Evolutionary conservation across 345 rosid species (phyloP), one percentile per base, ranked within the genome.

Genomic region (Hibiscus mutabilis): DNA sequence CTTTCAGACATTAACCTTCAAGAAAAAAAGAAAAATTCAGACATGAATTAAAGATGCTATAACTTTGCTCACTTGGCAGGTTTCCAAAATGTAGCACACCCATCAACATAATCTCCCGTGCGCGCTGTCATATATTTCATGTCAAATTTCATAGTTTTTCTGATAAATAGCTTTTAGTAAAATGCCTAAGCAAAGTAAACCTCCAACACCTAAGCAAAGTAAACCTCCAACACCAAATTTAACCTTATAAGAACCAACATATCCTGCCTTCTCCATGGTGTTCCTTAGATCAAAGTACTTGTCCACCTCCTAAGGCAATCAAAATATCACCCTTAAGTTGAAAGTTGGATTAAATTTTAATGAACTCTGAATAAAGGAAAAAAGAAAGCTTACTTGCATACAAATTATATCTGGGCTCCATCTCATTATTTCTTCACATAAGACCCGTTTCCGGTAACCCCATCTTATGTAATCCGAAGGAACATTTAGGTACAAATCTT

Each of bases 51-150:
- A 40, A 69, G 37, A 55, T 77, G 35, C 64, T 37, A 52, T n/a
- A 72, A 42, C 46, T 69, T 29, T n/a, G 16, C 79, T 77, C 73
- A 90, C 97, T 75, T 83, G 40, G 87, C 82, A 16, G 86, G 80
- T 82, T 82, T 90, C 97, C 96, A 92, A 70, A 92, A 90, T 40
- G 77, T 76, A 62, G 96, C 97, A 77, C 97, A 92, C 11, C 96
- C 96, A 75, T 92, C 97, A 68, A 76, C 85, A 79, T 75, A 61
- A 80, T 80, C 87, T 76, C 93, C 97, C 37, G 93, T 89, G 66
- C 97, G 90, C 62, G 82, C 93, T 92, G 90, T 78, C 86, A 83
- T 71, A 65, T 63, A 66, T 59, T 75, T 53, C 60, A 11, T 53
- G 51, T 69, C 49, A 69, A 12, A 31, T 8, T 55, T 55, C 60